These are phyloP conservation scores for Clavispora carvajalis DNA, from an alignment of 805 yeast species.

Conservation along the genomic window DNA sequence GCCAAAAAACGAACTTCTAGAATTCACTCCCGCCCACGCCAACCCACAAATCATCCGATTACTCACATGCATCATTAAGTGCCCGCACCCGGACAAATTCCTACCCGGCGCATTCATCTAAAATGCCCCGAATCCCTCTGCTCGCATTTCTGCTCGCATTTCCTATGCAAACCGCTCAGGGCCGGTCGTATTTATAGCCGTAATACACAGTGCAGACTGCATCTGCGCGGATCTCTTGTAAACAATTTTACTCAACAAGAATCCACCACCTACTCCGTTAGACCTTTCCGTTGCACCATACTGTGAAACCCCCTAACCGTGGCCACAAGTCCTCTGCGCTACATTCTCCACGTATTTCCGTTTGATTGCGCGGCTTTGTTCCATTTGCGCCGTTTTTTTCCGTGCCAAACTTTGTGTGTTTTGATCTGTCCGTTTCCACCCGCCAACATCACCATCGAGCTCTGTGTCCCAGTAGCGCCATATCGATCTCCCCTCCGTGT, in stretches of 20 bases:
- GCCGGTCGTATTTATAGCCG: not conserved
- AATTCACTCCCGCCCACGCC: too few relatives aligned
- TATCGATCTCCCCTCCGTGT: not conserved
- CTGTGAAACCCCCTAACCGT: not conserved
- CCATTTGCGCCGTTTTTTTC: not conserved
- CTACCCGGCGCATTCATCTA: too few relatives aligned
- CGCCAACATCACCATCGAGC: not conserved
- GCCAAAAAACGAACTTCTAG: too few relatives aligned
- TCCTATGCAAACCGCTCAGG: too few relatives aligned
- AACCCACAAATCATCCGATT: too few relatives aligned
- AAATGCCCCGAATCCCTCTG: too few relatives aligned
- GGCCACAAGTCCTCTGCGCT: not conserved
- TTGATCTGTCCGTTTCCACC: not conserved
- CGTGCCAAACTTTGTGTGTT: not conserved
- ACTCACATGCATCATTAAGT: too few relatives aligned
- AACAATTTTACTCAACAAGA: not conserved
- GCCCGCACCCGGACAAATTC: too few relatives aligned
- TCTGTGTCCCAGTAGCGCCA: not conserved
- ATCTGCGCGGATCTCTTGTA: slow-evolving; percentile 1
- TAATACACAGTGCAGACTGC: not conserved
- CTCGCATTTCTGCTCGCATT: too few relatives aligned
- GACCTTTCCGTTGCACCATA: not conserved
- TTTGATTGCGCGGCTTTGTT: not conserved
- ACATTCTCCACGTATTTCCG: not conserved
- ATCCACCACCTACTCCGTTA: not conserved